Evolutionary conservation across 2,329 filamentous ascomycete species (phyloP), one percentile per base, ranked within the genome.

Genomic region (Monilinia laxa): DNA sequence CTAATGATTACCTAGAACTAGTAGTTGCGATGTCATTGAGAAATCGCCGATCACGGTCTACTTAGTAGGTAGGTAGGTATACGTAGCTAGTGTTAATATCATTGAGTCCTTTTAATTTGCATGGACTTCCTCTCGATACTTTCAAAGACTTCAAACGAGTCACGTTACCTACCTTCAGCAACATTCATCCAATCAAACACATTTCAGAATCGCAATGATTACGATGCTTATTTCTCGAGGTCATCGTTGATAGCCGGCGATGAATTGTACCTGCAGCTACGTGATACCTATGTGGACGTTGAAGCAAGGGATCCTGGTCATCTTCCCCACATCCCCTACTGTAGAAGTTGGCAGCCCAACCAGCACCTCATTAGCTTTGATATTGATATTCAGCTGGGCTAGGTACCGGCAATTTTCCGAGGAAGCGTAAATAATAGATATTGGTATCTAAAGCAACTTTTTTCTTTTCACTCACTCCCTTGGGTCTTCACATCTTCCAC

Each of bases 361-460:
- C 4, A n/a, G n/a, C n/a, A n/a, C n/a, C n/a, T n/a, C n/a, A n/a
- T n/a, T 40, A 12, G 25, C n/a, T 28, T 40, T 25, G n/a, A 35
- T 38, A 11, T 63, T 28, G 42, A 38, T 16, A 49, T 57, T 57
- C 62, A 64, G 62, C 62, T 64, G 52, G 20, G 57, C 53, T 51
- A 58, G 53, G 40, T 64, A 31, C 53, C 42, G 53, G 20, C n/a
- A n/a, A 35, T 58, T 23, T 51, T 23, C 53, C 54, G 42, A 64
- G 42, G 23, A 20, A 35, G 38, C 52, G 38, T n/a, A 45, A 54
- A 31, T 11, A 52, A 47, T 25, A 23, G 7, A n/a, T n/a, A 20
- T 45, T 28, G 38, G 20, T 51, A 23, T 47, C 52, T 23, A n/a
- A 25, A 49, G 31, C 31, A 31, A 49, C 10, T 12, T 11, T 31